These are phyloP conservation scores for Fusarium longipes DNA, from an alignment of 2,329 filamentous ascomycete genomes.

Conservation along the genomic window DNA sequence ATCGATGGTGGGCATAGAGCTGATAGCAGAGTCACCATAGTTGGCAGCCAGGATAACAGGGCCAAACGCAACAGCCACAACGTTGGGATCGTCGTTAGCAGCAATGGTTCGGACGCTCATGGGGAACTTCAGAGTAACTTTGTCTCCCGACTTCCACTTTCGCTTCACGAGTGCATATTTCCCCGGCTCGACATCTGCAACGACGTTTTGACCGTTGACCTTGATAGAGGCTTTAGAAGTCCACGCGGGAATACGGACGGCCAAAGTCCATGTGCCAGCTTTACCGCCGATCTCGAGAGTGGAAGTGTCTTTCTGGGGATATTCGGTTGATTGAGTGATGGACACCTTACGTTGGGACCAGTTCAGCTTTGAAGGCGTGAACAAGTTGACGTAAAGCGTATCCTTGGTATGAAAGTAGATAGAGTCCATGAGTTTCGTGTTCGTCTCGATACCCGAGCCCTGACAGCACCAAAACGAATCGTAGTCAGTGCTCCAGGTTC, in stretches of 20 bases:
- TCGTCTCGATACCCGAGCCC: conserved; percentile 63
- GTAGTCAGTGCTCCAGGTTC: conserved; percentile 66
- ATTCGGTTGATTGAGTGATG: conserved; percentile 57
- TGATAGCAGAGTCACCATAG: conserved; percentile 52
- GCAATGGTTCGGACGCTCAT: conserved; percentile 57
- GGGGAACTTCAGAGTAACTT: conserved; percentile 56
- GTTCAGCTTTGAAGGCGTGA: conserved; percentile 57
- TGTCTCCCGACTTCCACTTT: conserved; percentile 57
- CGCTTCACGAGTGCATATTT: conserved; percentile 56
- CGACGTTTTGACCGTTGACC: conserved; percentile 54
- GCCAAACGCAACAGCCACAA: conserved; percentile 61
- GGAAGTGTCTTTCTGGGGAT: conserved; percentile 55
- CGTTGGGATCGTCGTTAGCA: conserved; percentile 58
- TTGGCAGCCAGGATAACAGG: conserved; percentile 59
- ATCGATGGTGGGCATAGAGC: conserved; percentile 47
- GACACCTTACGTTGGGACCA: conserved; percentile 57
- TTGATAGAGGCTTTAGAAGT: conserved; percentile 52
- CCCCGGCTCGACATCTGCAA: conserved; percentile 48
- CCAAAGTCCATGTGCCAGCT: conserved; percentile 50
- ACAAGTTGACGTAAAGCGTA: conserved; percentile 62
- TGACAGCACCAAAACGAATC: conserved; percentile 66
- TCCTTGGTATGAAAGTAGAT: conserved; percentile 60
- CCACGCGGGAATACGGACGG: conserved; percentile 62
- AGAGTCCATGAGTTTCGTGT: conserved; percentile 65
- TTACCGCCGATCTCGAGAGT: conserved; percentile 54